Base-by-base conservation (phyloP, 306 rosid genomes). In the Canavalia ensiformis region DNA sequence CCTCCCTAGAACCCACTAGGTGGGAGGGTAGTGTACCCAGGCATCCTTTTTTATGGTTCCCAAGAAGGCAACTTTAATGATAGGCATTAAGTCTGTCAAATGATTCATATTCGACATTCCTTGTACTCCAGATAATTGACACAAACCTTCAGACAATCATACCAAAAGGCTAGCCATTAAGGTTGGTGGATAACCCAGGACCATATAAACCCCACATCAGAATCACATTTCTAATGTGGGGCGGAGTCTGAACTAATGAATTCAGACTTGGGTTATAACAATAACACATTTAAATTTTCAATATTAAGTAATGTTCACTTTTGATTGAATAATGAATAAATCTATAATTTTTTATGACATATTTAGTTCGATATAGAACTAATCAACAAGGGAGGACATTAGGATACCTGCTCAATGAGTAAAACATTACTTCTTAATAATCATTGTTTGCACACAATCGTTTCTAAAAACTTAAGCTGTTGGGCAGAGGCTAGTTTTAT, bases 271-370 rank as follows among this genome's bases (percentile, higher is more conserved):
- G 75, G 6, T 31, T 6, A 29, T 35, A 69, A 69, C 9, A 41
- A 8, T 49, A 59, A 59, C 10, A 25, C 11, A 42, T 47, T 46
- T 30, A 69, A 68, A 7, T 34, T 71, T 70, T n/a, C 63, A 46
- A 35, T 12, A 42, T 37, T 37, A 37, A 59, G 54, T 28, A 51
- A 74, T 51, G 13, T 39, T 35, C 2, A 60, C 35, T 60, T 47
- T 70, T n/a, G 64, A 58, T 47, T 50, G 29, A 80, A 62, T 75
- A 29, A 50, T 10, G 59, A 47, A 42, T 30, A 49, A 49, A 11
- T 62, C 37, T 80, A 50, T 28, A 18, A 57, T 6, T 50, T 72
- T 49, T 30, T 1, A 41, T 3, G 35, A 35, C 6, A 31, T 5
- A 35, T 29, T 73, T 71, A 51, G 39, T 39, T 41, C 11, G 57